Conservation (phyloP, 2,329 filamentous ascomycete species). For the Fonsecaea pugnacius region DNA sequence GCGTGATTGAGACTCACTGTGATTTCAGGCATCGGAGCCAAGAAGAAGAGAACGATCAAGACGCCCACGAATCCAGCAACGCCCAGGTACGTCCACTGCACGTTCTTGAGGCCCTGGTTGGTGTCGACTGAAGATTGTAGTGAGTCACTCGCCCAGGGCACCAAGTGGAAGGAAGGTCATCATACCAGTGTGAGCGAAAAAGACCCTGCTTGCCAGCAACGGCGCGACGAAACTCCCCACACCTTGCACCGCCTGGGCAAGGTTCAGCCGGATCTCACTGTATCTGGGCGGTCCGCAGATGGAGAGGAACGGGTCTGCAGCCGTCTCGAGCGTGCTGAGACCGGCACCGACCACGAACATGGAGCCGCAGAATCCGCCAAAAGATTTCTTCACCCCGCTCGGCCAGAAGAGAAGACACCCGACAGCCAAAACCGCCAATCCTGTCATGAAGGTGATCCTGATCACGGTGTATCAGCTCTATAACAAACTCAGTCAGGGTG, state of each 20-base stretch:
- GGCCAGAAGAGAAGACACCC: constrained; percentile 65
- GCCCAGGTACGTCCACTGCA: constrained; percentile 68
- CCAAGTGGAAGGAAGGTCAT: background rate
- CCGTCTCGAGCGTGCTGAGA: constrained; percentile 61
- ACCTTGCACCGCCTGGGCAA: constrained; percentile 64
- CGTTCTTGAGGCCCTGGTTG: constrained; percentile 58
- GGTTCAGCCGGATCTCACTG: constrained; percentile 62
- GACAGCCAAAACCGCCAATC: constrained; percentile 60
- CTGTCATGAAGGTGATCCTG: constrained; percentile 53
- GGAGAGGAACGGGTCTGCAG: constrained; percentile 59
- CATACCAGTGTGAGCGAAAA: constrained; percentile 58
- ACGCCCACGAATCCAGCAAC: constrained; percentile 64
- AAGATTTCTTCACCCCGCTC: constrained; percentile 58
- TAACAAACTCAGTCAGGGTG: constrained; percentile 27
- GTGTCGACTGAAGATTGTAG: constrained; percentile 45
- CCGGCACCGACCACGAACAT: constrained; percentile 61
- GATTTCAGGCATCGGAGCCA: constrained; percentile 60
- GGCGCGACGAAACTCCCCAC: constrained; percentile 64
- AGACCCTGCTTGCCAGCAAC: constrained; percentile 63
- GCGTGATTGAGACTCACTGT: constrained; percentile 45
- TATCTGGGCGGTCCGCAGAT: constrained; percentile 65
- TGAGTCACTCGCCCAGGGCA: background rate
- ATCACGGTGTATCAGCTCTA: constrained; percentile 24
- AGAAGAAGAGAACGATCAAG: constrained; percentile 62
- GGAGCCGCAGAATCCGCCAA: constrained; percentile 64